Percentiles rank a stretch among this genome's conserved stretches.
Evolutionary conservation across 164 flowering plant species (phyloP).

Genomic region (Annona squamosa): DNA sequence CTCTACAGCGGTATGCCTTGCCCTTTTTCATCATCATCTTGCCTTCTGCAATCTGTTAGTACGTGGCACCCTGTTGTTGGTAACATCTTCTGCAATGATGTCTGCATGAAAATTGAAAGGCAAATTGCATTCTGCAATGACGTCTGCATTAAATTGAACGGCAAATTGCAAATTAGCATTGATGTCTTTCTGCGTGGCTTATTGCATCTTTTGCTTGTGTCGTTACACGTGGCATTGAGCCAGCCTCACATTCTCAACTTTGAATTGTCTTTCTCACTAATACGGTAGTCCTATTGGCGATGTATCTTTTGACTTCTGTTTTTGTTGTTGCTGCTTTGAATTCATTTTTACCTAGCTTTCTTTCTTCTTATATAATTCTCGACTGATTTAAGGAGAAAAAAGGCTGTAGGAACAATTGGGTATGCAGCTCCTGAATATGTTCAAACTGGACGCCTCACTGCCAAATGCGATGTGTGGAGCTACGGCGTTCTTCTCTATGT

Average conservation of each 20-base stretch:
- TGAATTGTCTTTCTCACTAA: too few species aligned
- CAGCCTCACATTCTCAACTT: too few species aligned
- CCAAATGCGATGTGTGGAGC: slow-evolving; percentile 87
- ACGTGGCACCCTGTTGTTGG: too few species aligned
- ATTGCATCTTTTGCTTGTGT: too few species aligned
- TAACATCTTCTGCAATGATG: background rate
- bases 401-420: slow-evolving; percentile 93
- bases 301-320: background rate
- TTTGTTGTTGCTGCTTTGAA: background rate
- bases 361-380: background rate
- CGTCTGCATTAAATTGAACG: too few species aligned
- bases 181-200: too few species aligned
- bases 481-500: slow-evolving; percentile 84
- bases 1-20: slow-evolving; percentile 70
- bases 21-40: background rate
- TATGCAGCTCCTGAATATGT: slow-evolving; percentile 95
- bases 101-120: background rate
- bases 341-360: background rate
- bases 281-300: background rate
- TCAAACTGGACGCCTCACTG: slow-evolving; percentile 75
- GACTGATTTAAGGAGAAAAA: background rate
- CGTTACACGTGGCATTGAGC: too few species aligned
- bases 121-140: background rate
- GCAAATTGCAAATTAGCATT: too few species aligned
- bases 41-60: background rate